Conservation (phyloP, 805 yeast species). For the Candida maesae region DNA sequence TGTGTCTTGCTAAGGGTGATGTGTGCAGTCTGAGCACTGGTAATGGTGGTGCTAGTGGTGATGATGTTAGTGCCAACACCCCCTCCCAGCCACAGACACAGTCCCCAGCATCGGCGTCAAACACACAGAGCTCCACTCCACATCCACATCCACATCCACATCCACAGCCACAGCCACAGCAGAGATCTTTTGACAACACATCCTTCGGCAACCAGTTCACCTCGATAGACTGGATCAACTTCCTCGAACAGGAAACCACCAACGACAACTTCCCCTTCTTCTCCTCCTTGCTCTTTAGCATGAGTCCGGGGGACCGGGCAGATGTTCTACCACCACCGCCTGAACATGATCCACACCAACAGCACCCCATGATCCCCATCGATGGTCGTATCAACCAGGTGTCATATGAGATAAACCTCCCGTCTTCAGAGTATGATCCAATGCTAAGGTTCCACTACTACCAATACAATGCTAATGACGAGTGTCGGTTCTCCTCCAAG, state of each 20-base stretch:
- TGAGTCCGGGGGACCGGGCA: not conserved
- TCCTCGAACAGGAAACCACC: slow-evolving; percentile 7
- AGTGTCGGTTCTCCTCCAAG: slow-evolving; percentile 11
- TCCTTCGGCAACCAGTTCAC: slow-evolving; percentile 5
- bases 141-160: not conserved
- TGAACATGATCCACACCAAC: no score
- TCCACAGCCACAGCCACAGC: not conserved
- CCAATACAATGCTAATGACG: slow-evolving; percentile 12
- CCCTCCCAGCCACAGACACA: not conserved
- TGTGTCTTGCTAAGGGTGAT: slow-evolving; percentile 5
- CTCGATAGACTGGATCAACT: slow-evolving; percentile 11
- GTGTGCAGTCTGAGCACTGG: slow-evolving; percentile 5
- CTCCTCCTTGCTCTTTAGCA: not conserved
- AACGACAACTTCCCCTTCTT: slow-evolving; percentile 5
- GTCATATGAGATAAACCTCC: slow-evolving; percentile 6
- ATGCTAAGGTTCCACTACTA: slow-evolving; percentile 14
- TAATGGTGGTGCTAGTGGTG: no score
- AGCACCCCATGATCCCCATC: slow-evolving; percentile 1
- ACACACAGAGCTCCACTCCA: no score
- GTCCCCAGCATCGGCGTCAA: no score
- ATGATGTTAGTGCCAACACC: no score
- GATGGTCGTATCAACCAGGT: slow-evolving; percentile 4
- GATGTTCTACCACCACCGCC: not conserved
- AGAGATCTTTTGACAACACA: not conserved
- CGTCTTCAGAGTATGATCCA: slow-evolving; percentile 14